These are phyloP conservation scores for Tetrapisispora arboricola DNA, from an alignment of 805 yeast species.

Conservation along the genomic window DNA sequence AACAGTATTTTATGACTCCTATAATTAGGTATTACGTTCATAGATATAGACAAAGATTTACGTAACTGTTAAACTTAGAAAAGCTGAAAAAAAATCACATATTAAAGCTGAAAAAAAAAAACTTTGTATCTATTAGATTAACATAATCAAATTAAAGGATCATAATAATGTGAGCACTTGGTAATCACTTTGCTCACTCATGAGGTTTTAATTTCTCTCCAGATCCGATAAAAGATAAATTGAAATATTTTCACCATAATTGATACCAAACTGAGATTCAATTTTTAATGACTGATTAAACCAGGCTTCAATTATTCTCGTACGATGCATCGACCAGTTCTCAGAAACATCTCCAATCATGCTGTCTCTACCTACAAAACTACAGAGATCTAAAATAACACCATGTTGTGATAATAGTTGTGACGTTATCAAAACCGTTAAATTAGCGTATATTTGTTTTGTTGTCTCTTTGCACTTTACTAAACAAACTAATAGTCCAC, in stretches of 20 bases:
- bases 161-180: neutral
- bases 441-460: constrained; percentile 44
- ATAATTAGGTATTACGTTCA: too few species aligned
- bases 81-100: too few species aligned
- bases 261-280: constrained; percentile 42
- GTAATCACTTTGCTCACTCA: too few species aligned
- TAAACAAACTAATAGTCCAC: constrained; percentile 66
- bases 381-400: constrained; percentile 70
- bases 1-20: too few species aligned
- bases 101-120: too few species aligned
- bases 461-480: constrained; percentile 48
- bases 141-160: too few species aligned
- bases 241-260: constrained; percentile 58
- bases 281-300: constrained; percentile 36
- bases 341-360: constrained; percentile 29
- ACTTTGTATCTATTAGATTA: too few species aligned
- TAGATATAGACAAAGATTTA: too few species aligned
- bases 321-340: constrained; percentile 71
- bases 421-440: constrained; percentile 77
- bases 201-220: constrained; percentile 1
- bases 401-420: constrained; percentile 73
- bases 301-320: constrained; percentile 50
- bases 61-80: too few species aligned
- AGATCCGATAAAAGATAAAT: constrained; percentile 49
- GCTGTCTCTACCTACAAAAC: constrained; percentile 47